Conservation (phyloP, 208 protist genomes). For the Crithidia acanthocephali region DNA sequence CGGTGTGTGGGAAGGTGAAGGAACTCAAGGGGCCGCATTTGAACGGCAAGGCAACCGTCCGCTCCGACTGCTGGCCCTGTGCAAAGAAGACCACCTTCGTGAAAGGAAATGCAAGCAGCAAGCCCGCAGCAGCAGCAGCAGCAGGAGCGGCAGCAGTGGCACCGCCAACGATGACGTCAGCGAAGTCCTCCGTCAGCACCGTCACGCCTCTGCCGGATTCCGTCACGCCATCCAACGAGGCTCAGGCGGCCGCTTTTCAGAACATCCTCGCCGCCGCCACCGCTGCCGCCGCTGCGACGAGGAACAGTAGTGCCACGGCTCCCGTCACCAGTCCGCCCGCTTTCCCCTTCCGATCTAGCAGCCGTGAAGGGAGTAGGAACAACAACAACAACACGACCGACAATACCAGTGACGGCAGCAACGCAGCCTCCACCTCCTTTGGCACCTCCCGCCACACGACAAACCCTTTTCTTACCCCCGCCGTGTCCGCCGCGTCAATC, state of each 20-base stretch:
- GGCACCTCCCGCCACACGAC: not conserved
- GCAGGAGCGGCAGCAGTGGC: too few relatives aligned
- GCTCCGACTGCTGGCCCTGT: constrained; percentile 65
- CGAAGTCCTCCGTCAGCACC: not conserved
- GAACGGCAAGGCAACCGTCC: constrained; percentile 41
- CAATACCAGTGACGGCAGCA: not conserved
- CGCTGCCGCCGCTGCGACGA: constrained; percentile 1
- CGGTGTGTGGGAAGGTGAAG: constrained; percentile 50
- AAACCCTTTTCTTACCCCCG: constrained; percentile 17
- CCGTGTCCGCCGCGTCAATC: constrained; percentile 17
- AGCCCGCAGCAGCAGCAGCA: constrained; percentile 25
- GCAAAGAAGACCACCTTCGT: constrained; percentile 52
- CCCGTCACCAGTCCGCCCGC: not conserved
- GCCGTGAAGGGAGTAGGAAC: not conserved
- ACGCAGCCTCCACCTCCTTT: not conserved
- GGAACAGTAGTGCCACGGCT: not conserved
- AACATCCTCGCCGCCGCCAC: constrained; percentile 19
- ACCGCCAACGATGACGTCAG: not conserved
- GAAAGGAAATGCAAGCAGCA: constrained; percentile 1
- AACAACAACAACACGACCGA: not conserved
- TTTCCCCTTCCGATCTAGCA: not conserved
- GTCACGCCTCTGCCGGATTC: constrained; percentile 9
- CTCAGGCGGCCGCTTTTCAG: constrained; percentile 8
- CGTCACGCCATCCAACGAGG: constrained; percentile 8
- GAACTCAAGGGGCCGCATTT: constrained; percentile 46